Evolutionary conservation across 306 rosid species (phyloP), one percentile per base, ranked within the genome.

Genomic region (Parietaria judaica): DNA sequence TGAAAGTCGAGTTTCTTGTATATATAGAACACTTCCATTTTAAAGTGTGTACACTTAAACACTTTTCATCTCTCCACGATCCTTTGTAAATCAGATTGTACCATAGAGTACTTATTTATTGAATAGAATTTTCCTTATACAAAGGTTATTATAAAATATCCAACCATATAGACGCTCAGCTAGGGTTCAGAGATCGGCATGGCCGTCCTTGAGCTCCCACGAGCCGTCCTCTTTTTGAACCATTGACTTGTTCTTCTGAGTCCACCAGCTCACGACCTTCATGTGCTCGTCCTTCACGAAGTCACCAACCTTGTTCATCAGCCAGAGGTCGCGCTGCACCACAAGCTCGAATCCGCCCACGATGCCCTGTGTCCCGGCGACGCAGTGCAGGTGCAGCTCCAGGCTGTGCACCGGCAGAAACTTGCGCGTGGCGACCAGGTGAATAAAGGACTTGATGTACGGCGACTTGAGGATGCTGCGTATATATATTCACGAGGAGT

Each of bases 181-280:
- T 10, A 53, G 3, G 17, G 34, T 51, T 53, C 23, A 14, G 9
- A 6, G 2, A 53, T 53, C 57, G 6, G 41, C 37, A 7, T 62
- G 16, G 37, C 54, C 6, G 57, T 71, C 75, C 52, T 14, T 14
- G 58, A 63, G 46, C 59, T 54, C 58, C 74, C 75, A 70, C 5
- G 51, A 36, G 3, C 75, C 74, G 8, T 70, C 46, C 3, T 16
- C 58, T 0, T 47, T n/a, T 48, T 70, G 74, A 16, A 48, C 36
- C 64, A 63, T 63, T 12, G 64, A 63, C 52, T 62, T 70, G 68
- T 70, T 56, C 58, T 70, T 48, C 52, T 48, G 64, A 1, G 44
- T 47, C 69, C 69, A 70, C 64, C 65, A 64, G 6, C 43, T 51
- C 3, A 15, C 14, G 51, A 71, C 52, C 3, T 16, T 7, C 4